A percentile compares a stretch with the other conserved stretches of the same genome.
These are phyloP conservation scores for Xeromyces bisporus DNA, from an alignment of 495 filamentous ascomycete genomes.

Conservation along the genomic window DNA sequence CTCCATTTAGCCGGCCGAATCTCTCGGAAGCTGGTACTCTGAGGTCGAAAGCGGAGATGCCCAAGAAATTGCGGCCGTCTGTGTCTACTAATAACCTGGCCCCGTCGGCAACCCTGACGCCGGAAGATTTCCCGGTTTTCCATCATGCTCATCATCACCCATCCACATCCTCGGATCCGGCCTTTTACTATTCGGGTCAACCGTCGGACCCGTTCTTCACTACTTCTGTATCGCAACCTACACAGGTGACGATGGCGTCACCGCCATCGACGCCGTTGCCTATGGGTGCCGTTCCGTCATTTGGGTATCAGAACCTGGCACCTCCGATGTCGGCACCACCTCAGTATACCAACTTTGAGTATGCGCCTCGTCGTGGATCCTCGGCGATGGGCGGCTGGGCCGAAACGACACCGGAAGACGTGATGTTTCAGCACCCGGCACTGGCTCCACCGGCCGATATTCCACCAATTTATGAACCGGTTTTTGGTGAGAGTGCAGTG, in stretches of 20 bases:
- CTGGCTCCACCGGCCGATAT: conserved; percentile 20
- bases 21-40: conserved; percentile 29
- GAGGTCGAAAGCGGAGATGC: conserved; percentile 21
- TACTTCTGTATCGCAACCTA: conserved; percentile 26
- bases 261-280: conserved; percentile 29
- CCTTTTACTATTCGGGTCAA: conserved; percentile 26
- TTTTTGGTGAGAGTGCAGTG: no score
- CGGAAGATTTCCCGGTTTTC: conserved; percentile 29
- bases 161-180: conserved; percentile 21
- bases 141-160: no score
- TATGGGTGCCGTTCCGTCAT: conserved; percentile 21
- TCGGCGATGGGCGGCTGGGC: conserved; percentile 26
- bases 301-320: conserved; percentile 21
- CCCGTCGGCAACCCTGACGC: conserved; percentile 32
- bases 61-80: conserved; percentile 21
- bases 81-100: conserved; percentile 22
- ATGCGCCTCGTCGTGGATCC: conserved; percentile 15
- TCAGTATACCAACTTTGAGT: conserved; percentile 28
- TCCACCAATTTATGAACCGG: no score
- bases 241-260: conserved; percentile 31
- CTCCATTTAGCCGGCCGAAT: conserved; percentile 34
- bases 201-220: conserved; percentile 22
- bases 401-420: conserved; percentile 21
- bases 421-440: conserved; percentile 15
- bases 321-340: conserved; percentile 31